phyloP scores from a whole-genome alignment of 1,284 basidiomycete genomes.

The Bondarzewia mesenterica region DNA sequence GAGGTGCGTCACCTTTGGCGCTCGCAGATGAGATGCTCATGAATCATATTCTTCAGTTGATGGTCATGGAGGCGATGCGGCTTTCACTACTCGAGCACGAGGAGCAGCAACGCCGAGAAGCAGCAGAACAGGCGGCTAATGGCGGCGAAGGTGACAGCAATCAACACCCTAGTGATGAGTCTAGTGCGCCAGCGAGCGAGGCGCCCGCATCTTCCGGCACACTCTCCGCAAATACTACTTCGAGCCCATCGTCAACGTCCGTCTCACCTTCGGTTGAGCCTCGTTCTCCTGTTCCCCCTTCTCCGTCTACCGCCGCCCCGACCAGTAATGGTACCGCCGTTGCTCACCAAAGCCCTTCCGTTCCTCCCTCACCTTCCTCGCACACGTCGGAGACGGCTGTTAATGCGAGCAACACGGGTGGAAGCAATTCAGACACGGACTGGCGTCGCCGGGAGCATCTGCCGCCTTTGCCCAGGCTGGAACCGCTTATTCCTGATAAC shows the following conservation, averaged over 20 bases:
- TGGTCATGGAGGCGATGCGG: slow-evolving; percentile 99
- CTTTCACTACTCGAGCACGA: slow-evolving; percentile 90
- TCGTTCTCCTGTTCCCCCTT: background rate
- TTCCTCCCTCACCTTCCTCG: background rate
- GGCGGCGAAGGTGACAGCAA: slow-evolving; percentile 26
- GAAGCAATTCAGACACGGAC: background rate
- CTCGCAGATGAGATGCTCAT: slow-evolving; percentile 42
- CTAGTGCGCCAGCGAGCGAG: slow-evolving; percentile 3
- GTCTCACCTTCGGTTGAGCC: background rate
- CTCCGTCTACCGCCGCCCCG: background rate
- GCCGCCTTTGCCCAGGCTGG: background rate
- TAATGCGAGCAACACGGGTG: background rate
- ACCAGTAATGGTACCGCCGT: background rate
- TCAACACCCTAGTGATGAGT: slow-evolving; percentile 2
- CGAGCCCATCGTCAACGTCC: background rate
- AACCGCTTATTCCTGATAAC: background rate
- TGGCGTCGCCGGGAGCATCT: background rate
- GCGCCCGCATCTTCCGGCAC: background rate
- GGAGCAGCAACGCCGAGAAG: slow-evolving; percentile 65
- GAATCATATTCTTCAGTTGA: slow-evolving; percentile 50
- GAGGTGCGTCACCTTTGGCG: slow-evolving; percentile 49
- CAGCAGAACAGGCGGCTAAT: slow-evolving; percentile 46
- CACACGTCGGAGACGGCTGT: background rate
- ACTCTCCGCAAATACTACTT: slow-evolving; percentile 2
- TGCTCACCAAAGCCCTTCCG: background rate